These are phyloP conservation scores for Kondoa subrosea DNA, from an alignment of 768 basidiomycete genomes.

Conservation along the genomic window DNA sequence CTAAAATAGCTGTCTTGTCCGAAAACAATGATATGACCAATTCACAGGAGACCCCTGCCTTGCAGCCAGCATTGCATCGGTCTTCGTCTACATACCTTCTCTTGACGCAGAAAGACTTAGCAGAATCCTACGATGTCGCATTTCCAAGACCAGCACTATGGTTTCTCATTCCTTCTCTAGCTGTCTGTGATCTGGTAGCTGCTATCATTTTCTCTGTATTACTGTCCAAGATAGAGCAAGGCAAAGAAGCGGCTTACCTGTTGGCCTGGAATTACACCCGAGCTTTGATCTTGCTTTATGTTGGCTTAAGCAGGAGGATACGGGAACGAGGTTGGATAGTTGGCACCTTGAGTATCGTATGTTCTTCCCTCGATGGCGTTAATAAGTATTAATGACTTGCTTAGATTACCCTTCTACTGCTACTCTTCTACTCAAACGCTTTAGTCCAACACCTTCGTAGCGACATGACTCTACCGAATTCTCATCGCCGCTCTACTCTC, in stretches of 20 bases:
- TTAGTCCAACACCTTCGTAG: not conserved
- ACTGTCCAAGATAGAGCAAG: not conserved
- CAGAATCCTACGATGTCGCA: not conserved
- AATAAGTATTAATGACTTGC: not conserved
- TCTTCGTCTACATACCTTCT: slow-evolving; percentile 6
- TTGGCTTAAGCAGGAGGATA: not conserved
- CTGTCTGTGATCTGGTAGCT: not conserved
- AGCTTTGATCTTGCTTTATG: not conserved
- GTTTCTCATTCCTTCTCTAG: not conserved
- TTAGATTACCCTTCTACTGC: slow-evolving; percentile 2
- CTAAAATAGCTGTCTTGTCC: no score
- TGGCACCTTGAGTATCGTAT: not conserved
- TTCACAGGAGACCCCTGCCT: not conserved
- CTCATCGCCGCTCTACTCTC: not conserved
- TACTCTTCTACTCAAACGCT: slow-evolving; percentile 5
- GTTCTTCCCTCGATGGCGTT: not conserved
- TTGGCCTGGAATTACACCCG: not conserved
- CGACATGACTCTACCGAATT: not conserved
- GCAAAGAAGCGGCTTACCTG: not conserved
- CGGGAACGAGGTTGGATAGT: not conserved
- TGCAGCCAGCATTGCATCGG: not conserved
- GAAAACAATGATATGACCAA: not conserved
- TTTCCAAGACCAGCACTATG: not conserved
- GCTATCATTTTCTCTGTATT: slow-evolving; percentile 3
- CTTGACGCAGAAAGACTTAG: not conserved